Conservation (phyloP, 2,329 filamentous ascomycete genomes). For the Amesomyces nigricolor region DNA sequence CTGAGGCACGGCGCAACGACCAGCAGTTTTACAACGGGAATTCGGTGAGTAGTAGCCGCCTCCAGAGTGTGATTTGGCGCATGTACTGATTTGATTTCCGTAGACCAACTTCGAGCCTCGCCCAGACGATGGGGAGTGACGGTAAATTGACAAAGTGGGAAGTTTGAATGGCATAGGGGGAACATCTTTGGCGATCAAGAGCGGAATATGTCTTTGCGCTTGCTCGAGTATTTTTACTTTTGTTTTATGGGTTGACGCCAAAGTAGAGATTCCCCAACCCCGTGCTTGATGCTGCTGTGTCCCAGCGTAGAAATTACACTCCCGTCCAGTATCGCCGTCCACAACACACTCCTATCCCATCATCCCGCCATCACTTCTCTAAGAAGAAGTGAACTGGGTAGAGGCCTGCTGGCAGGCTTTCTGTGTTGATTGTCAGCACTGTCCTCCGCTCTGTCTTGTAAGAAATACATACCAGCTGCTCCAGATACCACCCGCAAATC, state of each 20-base stretch:
- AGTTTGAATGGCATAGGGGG: background rate
- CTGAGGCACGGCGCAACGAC: conserved; percentile 42
- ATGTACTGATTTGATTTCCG: conserved; percentile 5
- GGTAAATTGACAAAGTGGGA: background rate
- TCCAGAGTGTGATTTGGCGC: background rate
- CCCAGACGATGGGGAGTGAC: conserved; percentile 50
- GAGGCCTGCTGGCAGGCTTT: conserved; percentile 81
- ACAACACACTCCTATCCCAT: background rate
- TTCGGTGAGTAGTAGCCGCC: conserved; percentile 52
- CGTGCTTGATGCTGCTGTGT: background rate
- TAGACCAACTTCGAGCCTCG: conserved; percentile 65
- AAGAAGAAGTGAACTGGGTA: conserved; percentile 55
- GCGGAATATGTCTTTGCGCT: conserved; percentile 1
- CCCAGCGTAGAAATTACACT: conserved; percentile 4
- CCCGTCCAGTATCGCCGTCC: background rate
- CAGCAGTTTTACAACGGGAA: conserved; percentile 89
- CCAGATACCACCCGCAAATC: conserved; percentile 96
- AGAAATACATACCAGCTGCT: conserved; percentile 61
- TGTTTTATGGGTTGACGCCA: background rate
- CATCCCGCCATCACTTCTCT: background rate
- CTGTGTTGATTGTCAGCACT: conserved; percentile 31
- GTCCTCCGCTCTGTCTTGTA: background rate
- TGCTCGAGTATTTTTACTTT: conserved; percentile 6
- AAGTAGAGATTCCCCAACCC: background rate
- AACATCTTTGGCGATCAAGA: conserved; percentile 2